Base-by-base conservation (phyloP, 148 eudicot species). In the Camellia japonica region DNA sequence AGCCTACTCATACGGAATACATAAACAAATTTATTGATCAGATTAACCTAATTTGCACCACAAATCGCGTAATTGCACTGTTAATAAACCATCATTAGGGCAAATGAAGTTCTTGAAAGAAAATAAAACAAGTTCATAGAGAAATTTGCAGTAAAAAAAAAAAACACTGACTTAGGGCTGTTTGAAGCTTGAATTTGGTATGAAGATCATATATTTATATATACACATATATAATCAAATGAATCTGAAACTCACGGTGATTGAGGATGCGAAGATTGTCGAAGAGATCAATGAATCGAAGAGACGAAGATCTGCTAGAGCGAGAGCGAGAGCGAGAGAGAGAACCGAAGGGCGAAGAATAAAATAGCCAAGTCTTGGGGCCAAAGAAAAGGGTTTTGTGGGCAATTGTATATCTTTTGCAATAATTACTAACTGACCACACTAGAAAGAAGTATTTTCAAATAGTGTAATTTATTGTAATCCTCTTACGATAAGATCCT, bases 361-460 rank as follows among this genome's bases (percentile, higher is more conserved):
- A 72, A 30, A 54, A 20, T 10, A 61, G 69, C 23, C 5, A 14
- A 62, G 60, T n/a, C 79, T 77, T 77, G 79, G 79, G 61, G 79
- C 46, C 19, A 19, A 77, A 30, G 79, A 77, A 77, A 64, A 12
- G 38, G 5, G 69, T n/a, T n/a, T 5, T 54, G 2, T 20, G 42
- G 13, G 13, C 14, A 3, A 14, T 14, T 10, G 13, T 30, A 30
- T 30, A 30, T 7, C 60, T 56, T 14, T 16, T 16, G 3, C 0
- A 16, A 61, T n/a, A 61, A 61, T 61, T 61, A n/a, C 4, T 1
- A n/a, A 61, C 6, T 61, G 16, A n/a, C 20, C 64, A 61, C 64
- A n/a, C 1, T 30, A 61, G 20, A 9, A 16, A 4, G 20, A 61
- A 61, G 4, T 61, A 61, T 61, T 61, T 61, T 5, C 23, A 61